These are phyloP conservation scores for Geotrichum reessii DNA, from an alignment of 1,139 yeast genomes.

Conservation along the genomic window DNA sequence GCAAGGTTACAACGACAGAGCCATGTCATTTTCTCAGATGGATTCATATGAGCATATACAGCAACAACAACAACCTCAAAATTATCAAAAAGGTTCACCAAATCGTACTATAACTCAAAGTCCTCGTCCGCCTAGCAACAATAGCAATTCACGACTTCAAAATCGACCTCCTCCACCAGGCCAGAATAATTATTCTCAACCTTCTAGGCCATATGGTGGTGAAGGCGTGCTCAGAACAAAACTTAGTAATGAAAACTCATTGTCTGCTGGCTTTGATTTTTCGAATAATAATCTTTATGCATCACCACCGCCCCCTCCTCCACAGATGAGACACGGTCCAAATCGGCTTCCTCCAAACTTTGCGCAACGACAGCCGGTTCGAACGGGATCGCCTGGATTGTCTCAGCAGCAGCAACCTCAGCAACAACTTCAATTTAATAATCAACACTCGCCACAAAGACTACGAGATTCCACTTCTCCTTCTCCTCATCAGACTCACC, in stretches of 20 bases:
- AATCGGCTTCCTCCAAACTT: constrained; percentile 11
- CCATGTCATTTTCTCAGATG: background rate
- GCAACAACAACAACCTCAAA: background rate
- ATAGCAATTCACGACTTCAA: background rate
- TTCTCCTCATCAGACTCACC: constrained; percentile 14
- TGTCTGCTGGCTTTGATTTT: constrained; percentile 16
- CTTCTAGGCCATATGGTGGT: background rate
- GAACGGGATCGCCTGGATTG: background rate
- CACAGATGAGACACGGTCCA: constrained; percentile 8
- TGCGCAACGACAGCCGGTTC: constrained; percentile 3
- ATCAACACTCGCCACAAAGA: constrained; percentile 7
- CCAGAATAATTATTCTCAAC: background rate
- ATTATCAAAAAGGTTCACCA: background rate
- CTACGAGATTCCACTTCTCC: background rate
- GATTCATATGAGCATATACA: background rate
- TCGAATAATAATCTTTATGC: constrained; percentile 1
- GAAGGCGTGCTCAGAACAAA: background rate
- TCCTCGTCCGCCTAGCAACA: background rate
- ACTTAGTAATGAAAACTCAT: background rate
- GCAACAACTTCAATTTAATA: background rate
- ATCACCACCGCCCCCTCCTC: constrained; percentile 13
- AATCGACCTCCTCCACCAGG: background rate
- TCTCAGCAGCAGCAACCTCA: constrained; percentile 1
- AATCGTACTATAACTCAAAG: background rate
- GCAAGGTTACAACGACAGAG: background rate